phyloP scores from a whole-genome alignment of 2,329 filamentous ascomycete genomes.

The Calonectria henricotiae region DNA sequence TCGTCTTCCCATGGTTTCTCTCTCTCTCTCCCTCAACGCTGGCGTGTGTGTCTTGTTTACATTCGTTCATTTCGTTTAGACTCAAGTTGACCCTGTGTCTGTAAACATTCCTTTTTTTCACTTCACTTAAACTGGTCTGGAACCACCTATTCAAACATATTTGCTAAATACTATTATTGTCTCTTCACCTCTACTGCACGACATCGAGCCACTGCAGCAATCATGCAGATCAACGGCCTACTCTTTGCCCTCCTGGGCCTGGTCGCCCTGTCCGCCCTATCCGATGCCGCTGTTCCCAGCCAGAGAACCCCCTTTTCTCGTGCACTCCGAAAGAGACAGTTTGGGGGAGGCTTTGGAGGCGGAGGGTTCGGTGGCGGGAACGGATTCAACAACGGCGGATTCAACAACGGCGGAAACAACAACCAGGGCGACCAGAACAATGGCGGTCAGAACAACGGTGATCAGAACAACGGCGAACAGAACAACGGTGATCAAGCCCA shows the following conservation, averaged over 20 bases:
- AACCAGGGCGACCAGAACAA: conserved; percentile 41
- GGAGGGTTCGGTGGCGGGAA: conserved; percentile 40
- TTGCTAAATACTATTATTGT: conserved; percentile 34
- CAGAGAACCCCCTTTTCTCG: conserved; percentile 58
- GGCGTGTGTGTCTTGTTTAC: conserved; percentile 66
- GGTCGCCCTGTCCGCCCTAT: conserved; percentile 60
- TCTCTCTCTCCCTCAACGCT: conserved; percentile 62
- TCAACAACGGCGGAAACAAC: conserved; percentile 48
- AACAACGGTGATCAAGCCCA: conserved; percentile 3
- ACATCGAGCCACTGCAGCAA: conserved; percentile 50
- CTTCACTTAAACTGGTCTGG: conserved; percentile 65
- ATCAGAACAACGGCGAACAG: conserved; percentile 40
- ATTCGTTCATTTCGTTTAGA: conserved; percentile 64
- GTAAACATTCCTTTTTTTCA: conserved; percentile 64
- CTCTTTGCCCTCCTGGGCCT: conserved; percentile 68
- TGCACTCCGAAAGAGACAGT: conserved; percentile 63
- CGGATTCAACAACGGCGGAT: conserved; percentile 49
- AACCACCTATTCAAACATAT: conserved; percentile 57
- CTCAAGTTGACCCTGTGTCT: conserved; percentile 58
- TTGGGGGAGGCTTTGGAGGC: conserved; percentile 43
- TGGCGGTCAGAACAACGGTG: conserved; percentile 43
- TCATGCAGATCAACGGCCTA: conserved; percentile 70
- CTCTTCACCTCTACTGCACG: conserved; percentile 50
- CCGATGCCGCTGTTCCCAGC: conserved; percentile 64
- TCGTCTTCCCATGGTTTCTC: conserved; percentile 58